Base-by-base conservation (phyloP, 2,329 filamentous ascomycete species). In the Hymenoscyphus infarciens region DNA sequence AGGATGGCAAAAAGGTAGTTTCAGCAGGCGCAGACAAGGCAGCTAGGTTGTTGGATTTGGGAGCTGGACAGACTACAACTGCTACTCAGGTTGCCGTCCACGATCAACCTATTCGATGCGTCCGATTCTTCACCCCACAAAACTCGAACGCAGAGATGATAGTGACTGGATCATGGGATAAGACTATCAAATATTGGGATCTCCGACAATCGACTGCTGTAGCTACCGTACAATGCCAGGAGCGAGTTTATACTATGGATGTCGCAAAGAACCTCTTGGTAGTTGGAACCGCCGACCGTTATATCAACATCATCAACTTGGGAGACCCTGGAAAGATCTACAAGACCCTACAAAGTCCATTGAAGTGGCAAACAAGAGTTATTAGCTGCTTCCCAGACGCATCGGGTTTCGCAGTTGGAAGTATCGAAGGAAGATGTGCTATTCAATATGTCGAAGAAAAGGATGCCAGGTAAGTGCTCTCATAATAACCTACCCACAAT, bases 361-460 rank as follows among this genome's bases (percentile, higher is more conserved):
- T 99, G 54, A 99, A 99, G 80, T 99, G 93, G 92, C 95, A 99
- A 82, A 99, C 95, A 1, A 83, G 94, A 63, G 92, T 96, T 13
- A 91, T 98, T 59, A 95, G 90, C 79, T 98, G 94, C 80, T 99
- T 99, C 76, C 87, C 88, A 15, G 94, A 99, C 75, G 90, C 92
- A 6, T 87, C 87, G 0, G 95, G 95, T 5, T 99, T 96, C 73
- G 95, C 95, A 0, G 91, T 99, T 58, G 95, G 95, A 61, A 96
- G 91, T 74, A 97, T 99, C 71, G 95, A 99, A 76, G 95, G 95
- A 33, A 89, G 95, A 61, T 99, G 95, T 75, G 95, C 95, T 1
- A 99, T 99, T 67, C 95, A 99, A 75, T 98, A 99, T 72, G 92
- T 97, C 39, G 94, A 99, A 72, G 95, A 99, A 53, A 97, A 97